Evolutionary conservation across 768 basidiomycete species (phyloP).

Genomic region (Boletellus emodensis): DNA sequence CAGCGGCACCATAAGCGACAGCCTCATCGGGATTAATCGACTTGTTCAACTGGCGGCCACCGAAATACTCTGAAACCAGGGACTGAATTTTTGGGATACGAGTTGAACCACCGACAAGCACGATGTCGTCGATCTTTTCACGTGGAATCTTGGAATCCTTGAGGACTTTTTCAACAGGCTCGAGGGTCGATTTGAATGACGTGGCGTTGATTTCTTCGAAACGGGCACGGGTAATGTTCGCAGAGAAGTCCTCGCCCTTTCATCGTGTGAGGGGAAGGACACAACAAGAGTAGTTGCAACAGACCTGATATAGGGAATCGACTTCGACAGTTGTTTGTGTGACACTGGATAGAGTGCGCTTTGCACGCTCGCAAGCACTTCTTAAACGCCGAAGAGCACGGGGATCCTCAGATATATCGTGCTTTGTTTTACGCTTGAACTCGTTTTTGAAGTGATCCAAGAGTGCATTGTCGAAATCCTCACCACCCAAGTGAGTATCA

Average conservation of each 20-base stretch:
- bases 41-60: slow-evolving; percentile 97
- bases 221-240: slow-evolving; percentile 98
- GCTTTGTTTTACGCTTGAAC: slow-evolving; percentile 97
- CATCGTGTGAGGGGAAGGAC: slow-evolving; percentile 5
- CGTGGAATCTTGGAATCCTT: slow-evolving; percentile 98
- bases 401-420: slow-evolving; percentile 94
- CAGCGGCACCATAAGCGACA: slow-evolving; percentile 98
- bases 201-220: slow-evolving; percentile 99
- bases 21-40: slow-evolving; percentile 99
- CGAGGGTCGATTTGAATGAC: slow-evolving; percentile 95
- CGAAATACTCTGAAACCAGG: slow-evolving; percentile 97
- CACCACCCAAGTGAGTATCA: slow-evolving; percentile 99
- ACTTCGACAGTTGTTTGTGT: slow-evolving; percentile 99
- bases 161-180: slow-evolving; percentile 97
- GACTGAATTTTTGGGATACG: slow-evolving; percentile 99
- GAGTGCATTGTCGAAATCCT: slow-evolving; percentile 99
- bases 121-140: slow-evolving; percentile 97
- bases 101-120: slow-evolving; percentile 99
- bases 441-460: slow-evolving; percentile 99
- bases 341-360: slow-evolving; percentile 97
- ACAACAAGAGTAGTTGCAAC: slow-evolving; percentile 13
- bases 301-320: slow-evolving; percentile 92
- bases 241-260: slow-evolving; percentile 95
- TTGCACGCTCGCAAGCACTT: slow-evolving; percentile 98
- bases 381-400: slow-evolving; percentile 95